Evolutionary conservation across 208 protist species (phyloP), one percentile per base, ranked within the genome.

Genomic region (Crithidia thermophila): DNA sequence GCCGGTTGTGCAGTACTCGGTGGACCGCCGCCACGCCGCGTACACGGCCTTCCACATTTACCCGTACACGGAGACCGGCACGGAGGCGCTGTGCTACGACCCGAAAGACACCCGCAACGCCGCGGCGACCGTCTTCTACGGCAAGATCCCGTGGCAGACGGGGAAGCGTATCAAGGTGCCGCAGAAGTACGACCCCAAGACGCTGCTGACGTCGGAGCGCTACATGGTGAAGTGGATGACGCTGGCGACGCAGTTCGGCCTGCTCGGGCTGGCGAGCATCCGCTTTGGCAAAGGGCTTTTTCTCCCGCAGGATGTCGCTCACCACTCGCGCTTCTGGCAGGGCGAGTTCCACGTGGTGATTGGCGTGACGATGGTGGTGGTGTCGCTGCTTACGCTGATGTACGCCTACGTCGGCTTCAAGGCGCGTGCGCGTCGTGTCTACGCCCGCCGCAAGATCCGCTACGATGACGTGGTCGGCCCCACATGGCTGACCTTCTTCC

Each of bases 171-270:
- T 95, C 71, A 78, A 81, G 33, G 90, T 95, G 30, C 90, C 90
- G 27, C 90, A 95, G 74, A 95, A 95, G 73, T 95, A 95, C 72
- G 90, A 95, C 68, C 90, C 90, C 33, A 95, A 95, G 67, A 95
- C 90, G 30, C 64, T 95, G 30, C 75, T 95, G 39, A 92, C 90
- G 33, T 87, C 87, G n/a, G 87, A 95, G 84, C 82, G 90, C 3
- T 93, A 93, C 76, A 94, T 95, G 87, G 85, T 88, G 36, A 93
- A 95, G 79, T 95, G 90, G 87, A 59, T 80, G 59, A 62, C 85
- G 58, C 79, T 91, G 23, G 82, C 85, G 11, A 86, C 85, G 8
- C 78, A 81, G 65, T 63, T 93, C 42, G 90, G 90, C 4, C 63
- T 95, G 23, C 62, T 91, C n/a, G 90, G 90, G 3, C 60, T 95